Conservation (phyloP, 345 rosid genomes). For the Barbarea vulgaris region DNA sequence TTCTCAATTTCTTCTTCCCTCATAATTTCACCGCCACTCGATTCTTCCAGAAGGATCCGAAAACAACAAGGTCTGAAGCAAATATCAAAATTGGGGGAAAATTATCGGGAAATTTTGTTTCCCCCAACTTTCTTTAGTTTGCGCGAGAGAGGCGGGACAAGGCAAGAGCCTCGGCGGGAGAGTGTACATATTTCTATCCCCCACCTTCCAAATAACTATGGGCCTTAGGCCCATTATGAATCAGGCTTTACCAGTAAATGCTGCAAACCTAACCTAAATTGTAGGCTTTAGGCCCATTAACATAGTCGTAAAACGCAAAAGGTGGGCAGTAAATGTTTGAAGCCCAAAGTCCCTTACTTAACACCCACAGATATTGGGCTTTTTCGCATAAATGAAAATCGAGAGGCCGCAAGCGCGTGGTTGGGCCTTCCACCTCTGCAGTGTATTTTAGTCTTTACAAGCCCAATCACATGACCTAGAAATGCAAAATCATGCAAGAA, state of each 20-base stretch:
- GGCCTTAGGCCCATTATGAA: slow-evolving; percentile 12
- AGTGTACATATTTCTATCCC: neutral
- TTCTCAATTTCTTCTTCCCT: slow-evolving; percentile 88
- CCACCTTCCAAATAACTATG: neutral
- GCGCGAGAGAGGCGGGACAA: slow-evolving; percentile 21
- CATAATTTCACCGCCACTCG: slow-evolving; percentile 44
- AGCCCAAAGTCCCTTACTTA: too few species aligned
- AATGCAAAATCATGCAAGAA: too few species aligned
- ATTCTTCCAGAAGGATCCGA: neutral
- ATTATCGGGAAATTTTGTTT: slow-evolving; percentile 5
- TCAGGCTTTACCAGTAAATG: neutral
- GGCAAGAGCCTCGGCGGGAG: slow-evolving; percentile 29
- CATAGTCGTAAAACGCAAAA: neutral
- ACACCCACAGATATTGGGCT: too few species aligned
- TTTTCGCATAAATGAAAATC: too few species aligned
- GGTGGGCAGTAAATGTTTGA: too few species aligned
- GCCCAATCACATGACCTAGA: too few species aligned
- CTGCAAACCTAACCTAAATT: neutral
- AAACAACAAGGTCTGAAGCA: neutral
- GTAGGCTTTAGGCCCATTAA: neutral
- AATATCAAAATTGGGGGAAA: neutral
- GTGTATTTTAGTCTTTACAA: too few species aligned
- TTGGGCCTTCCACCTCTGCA: too few species aligned
- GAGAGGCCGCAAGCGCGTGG: too few species aligned
- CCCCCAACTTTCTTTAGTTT: neutral